Evolutionary conservation across 2,329 filamentous ascomycete species (phyloP).

Genomic region (Aspergillus aculeatus): DNA sequence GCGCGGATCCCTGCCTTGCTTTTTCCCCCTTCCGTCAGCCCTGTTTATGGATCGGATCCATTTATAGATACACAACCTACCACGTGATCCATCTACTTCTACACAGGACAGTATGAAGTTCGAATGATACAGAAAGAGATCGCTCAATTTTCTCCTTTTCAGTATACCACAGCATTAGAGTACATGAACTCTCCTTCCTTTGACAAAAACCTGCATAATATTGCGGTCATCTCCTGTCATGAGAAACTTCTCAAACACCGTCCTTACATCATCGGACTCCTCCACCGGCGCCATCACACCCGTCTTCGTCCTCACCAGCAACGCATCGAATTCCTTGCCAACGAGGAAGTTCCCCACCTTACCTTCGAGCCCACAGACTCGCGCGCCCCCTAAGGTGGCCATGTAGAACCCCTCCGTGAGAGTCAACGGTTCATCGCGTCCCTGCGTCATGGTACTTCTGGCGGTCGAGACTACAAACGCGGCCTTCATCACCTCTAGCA

Average conservation of each 20-base stretch:
- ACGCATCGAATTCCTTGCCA: constrained; percentile 64
- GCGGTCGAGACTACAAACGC: constrained; percentile 53
- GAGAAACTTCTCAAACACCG: constrained; percentile 62
- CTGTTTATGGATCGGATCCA: not conserved
- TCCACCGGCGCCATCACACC: constrained; percentile 56
- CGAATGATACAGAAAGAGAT: too few relatives aligned
- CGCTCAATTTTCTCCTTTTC: too few relatives aligned
- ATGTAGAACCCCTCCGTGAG: constrained; percentile 59
- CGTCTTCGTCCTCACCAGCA: constrained; percentile 48
- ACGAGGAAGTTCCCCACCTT: constrained; percentile 57
- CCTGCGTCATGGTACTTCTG: constrained; percentile 32
- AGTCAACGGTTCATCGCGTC: constrained; percentile 47
- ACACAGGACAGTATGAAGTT: too few relatives aligned
- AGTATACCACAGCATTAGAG: not conserved
- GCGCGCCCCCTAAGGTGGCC: constrained; percentile 61
- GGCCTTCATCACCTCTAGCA: constrained; percentile 48
- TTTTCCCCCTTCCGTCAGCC: not conserved
- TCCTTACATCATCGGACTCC: constrained; percentile 47
- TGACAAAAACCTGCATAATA: constrained; percentile 56
- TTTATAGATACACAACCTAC: not conserved
- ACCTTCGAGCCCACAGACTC: constrained; percentile 55
- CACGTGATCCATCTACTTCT: too few relatives aligned
- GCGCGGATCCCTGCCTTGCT: not conserved
- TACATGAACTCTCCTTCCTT: constrained; percentile 40
- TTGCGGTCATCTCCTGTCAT: constrained; percentile 67